These are phyloP conservation scores for Selaginella tamariscina DNA, from an alignment of 75 land plant genomes.

Conservation along the genomic window DNA sequence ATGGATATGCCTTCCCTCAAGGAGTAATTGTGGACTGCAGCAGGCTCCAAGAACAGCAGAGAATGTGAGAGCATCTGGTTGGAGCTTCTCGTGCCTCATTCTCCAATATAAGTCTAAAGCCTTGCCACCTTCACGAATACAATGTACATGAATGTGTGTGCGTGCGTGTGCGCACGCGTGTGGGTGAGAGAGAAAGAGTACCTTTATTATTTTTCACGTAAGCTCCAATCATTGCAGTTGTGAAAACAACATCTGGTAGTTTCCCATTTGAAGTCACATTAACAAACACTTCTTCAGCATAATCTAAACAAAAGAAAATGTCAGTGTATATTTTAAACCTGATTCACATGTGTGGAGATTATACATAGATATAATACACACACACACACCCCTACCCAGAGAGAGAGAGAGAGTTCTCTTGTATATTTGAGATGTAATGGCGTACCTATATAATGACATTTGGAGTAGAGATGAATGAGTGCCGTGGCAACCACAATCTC, in stretches of 20 bases:
- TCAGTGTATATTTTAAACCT: too few species aligned
- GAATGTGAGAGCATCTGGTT: not conserved
- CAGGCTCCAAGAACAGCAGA: not conserved
- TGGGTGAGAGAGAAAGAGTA: too few species aligned
- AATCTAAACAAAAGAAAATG: not conserved
- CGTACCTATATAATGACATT: too few species aligned
- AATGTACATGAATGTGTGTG: too few species aligned
- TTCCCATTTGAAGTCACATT: not conserved
- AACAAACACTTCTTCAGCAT: not conserved
- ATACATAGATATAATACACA: too few species aligned
- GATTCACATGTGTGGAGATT: too few species aligned
- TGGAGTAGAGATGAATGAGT: not conserved
- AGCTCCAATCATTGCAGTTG: not conserved
- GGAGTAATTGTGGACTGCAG: not conserved
- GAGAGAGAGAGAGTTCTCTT: too few species aligned
- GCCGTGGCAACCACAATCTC: not conserved
- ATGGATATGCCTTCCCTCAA: not conserved
- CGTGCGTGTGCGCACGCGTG: too few species aligned
- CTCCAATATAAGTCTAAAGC: not conserved
- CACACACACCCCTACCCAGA: too few species aligned
- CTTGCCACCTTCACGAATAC: not conserved
- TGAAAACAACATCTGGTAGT: not conserved
- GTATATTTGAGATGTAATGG: too few species aligned
- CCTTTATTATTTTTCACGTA: too few species aligned
- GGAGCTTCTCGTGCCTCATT: not conserved